Base-by-base conservation (phyloP, 331 rosid genomes). In the Spiraea crenata region DNA sequence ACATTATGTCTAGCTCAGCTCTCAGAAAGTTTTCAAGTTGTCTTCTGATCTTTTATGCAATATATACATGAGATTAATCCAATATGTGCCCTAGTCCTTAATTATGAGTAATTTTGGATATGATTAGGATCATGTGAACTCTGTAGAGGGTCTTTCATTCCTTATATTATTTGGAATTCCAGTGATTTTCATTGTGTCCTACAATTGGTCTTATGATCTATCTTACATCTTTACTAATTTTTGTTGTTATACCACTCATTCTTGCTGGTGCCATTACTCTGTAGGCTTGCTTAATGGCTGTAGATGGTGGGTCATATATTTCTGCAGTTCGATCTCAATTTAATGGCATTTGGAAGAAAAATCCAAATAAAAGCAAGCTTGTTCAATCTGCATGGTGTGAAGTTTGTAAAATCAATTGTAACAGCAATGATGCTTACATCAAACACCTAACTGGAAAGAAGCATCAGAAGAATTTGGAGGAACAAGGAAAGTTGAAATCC, bases 381-480 rank as follows among this genome's bases (percentile, higher is more conserved):
- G 76, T 72, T 67, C 92, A 85, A 59, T 80, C 85, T 64, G 85
- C 73, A 57, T 83, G 89, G 92, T 91, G 96, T 72, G 96, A 83
- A 52, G 79, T 81, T 41, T 91, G 97, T 82, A 80, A 88, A 81
- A 74, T 88, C 73, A 81, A 51, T 63, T 88, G 96, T 78, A 85
- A 79, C 75, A 83, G 89, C 88, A 81, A 31, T 59, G 96, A 86
- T 69, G 68, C 73, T 47, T 91, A 86, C 46, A 17, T 57, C 74
- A 20, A 59, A 52, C 97, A 91, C 75, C 19, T 83, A 38, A n/a
- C 73, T 3, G 97, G 97, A 67, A 91, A 77, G 85, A 91, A 91
- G 72, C 97, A 91, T 74, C 49, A 80, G 68, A 88, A 70, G 82
- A 88, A 83, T 54, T 13, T 76, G 61, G 85, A 85, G 73, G 80